These are phyloP conservation scores for Elsinoe perseae DNA, from an alignment of 2,329 filamentous ascomycete genomes.

Conservation along the genomic window DNA sequence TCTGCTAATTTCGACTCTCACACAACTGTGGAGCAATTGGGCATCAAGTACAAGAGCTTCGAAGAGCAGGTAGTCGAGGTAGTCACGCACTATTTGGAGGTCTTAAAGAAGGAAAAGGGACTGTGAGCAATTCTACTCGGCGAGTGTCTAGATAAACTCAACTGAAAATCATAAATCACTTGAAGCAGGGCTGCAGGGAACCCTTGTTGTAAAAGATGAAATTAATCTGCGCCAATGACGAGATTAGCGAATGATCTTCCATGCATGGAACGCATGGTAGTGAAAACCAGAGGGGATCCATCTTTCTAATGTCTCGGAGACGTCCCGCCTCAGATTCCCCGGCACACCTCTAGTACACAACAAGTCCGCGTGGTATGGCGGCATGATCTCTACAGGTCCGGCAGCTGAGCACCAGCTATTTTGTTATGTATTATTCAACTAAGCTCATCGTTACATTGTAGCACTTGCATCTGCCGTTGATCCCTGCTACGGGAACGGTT, in stretches of 20 bases:
- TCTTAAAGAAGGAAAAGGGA: slow-evolving; percentile 17
- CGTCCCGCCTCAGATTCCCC: too few relatives aligned
- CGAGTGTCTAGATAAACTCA: not conserved
- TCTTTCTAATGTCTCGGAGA: too few relatives aligned
- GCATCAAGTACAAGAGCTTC: slow-evolving; percentile 17
- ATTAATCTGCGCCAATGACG: not conserved
- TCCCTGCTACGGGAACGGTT: not conserved
- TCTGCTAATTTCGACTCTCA: slow-evolving; percentile 15
- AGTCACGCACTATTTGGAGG: slow-evolving; percentile 20
- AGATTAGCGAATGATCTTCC: not conserved
- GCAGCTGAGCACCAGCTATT: too few relatives aligned
- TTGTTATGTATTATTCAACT: too few relatives aligned
- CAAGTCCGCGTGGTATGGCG: too few relatives aligned
- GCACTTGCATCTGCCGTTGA: not conserved
- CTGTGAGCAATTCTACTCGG: not conserved
- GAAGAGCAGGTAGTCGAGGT: slow-evolving; percentile 20
- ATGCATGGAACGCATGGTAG: not conserved
- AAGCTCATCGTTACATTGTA: not conserved
- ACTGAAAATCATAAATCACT: too few relatives aligned
- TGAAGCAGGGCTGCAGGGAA: not conserved
- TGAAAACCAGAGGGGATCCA: not conserved
- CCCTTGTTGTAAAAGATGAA: not conserved
- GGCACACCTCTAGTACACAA: too few relatives aligned
- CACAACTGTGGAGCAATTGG: slow-evolving; percentile 21
- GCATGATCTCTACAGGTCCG: too few relatives aligned